A percentile compares a stretch with the other conserved stretches of the same genome.
phyloP scores from a whole-genome alignment of 306 rosid species.

The Oxytropis ochrocephala region DNA sequence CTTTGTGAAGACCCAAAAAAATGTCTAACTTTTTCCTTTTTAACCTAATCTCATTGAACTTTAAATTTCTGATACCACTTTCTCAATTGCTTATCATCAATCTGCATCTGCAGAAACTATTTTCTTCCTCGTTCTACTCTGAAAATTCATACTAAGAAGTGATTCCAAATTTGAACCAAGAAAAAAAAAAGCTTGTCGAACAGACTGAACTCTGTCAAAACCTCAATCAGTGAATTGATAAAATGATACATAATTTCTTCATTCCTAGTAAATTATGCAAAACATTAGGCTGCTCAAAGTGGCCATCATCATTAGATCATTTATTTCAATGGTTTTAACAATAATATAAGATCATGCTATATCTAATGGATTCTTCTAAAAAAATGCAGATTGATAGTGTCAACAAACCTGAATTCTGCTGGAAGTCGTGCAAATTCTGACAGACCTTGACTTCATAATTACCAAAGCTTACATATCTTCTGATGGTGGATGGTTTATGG shows the following conservation, averaged over 20 bases:
- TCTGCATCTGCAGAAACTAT: conserved; percentile 3
- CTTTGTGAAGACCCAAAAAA: not conserved
- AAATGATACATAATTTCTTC: not conserved
- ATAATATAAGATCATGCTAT: conserved; percentile 12
- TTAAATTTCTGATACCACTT: not conserved
- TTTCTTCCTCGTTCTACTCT: not conserved
- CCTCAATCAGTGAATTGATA: not conserved
- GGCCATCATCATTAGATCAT: not conserved
- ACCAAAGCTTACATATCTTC: conserved; percentile 77
- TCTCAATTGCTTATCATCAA: not conserved
- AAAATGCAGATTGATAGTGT: conserved; percentile 55
- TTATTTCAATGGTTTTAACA: not conserved
- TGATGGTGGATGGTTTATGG: conserved; percentile 92
- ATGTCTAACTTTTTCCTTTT: not conserved
- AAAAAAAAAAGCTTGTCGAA: not conserved
- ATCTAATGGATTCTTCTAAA: conserved; percentile 8
- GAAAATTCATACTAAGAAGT: not conserved
- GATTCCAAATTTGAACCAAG: not conserved
- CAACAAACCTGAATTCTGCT: conserved; percentile 78
- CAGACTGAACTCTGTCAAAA: not conserved
- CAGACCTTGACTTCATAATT: conserved; percentile 72
- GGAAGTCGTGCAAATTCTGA: conserved; percentile 67
- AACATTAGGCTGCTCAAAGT: not conserved
- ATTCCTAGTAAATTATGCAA: not conserved
- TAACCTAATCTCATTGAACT: not conserved